Base-by-base conservation (phyloP, 345 rosid species). In the Boechera stricta region DNA sequence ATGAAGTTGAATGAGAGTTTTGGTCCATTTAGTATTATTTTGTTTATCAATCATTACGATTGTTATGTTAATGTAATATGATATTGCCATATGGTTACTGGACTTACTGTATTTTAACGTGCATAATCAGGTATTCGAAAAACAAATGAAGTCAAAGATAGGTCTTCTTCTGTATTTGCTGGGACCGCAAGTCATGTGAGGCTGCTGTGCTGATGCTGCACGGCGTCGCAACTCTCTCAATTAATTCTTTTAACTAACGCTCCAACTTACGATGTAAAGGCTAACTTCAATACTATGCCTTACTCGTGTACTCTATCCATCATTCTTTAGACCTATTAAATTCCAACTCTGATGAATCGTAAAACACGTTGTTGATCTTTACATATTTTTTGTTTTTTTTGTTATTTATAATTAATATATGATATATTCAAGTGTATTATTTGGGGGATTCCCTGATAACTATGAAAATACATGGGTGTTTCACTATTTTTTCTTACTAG, bases 171-270 rank as follows among this genome's bases (percentile, higher is more conserved):
- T 26, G 62, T 13, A 6, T 7, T 72, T 58, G 79, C 61, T 58
- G 73, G 67, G 79, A 58, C 67, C 79, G 79, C 53, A 75, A 75
- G 61, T 75, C 73, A 76, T 75, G 79, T 28, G 73, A 75, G 42
- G 44, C 42, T 75, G 53, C 73, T 38, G 41, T 47, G 66, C 67
- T 41, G 78, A 75, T 75, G 67, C 60, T 67, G 79, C 73, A 67
- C 73, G 73, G 73, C 73, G 79, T 75, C 73, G 72, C 71, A 44
- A 44, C 42, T 54, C 72, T 66, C 76, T 49, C 68, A n/a, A 41
- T 31, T 28, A 67, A 57, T 57, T 64, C 36, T 55, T 55, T 48
- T 26, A 54, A 53, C 62, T 16, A 41, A 16, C 62, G 70, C 55
- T 53, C 63, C 73, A 66, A 67, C 58, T 75, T 48, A 6, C 72